Base-by-base conservation (phyloP, 2,329 filamentous ascomycete species). In the Phaeoacremonium minimum region DNA sequence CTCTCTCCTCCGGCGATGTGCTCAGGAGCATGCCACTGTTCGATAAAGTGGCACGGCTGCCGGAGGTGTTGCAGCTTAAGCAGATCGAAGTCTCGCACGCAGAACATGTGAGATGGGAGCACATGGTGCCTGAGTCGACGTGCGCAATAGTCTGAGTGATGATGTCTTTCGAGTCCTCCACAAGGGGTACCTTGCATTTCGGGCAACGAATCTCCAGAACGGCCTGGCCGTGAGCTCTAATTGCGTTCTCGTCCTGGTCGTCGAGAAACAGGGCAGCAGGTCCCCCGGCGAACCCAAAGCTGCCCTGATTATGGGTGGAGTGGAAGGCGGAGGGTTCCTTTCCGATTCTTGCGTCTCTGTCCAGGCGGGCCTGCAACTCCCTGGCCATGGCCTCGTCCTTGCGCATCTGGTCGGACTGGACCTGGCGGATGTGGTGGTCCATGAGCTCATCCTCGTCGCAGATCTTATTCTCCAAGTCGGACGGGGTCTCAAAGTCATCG, bases 31-130 rank as follows among this genome's bases (percentile, higher is more conserved):
- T n/a, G n/a, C n/a, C n/a, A n/a, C n/a, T n/a, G n/a, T n/a, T n/a
- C n/a, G n/a, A n/a, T n/a, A n/a, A n/a, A n/a, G n/a, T n/a, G n/a
- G n/a, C n/a, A n/a, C n/a, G n/a, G n/a, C n/a, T n/a, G n/a, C n/a
- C n/a, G n/a, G n/a, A n/a, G n/a, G n/a, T n/a, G 11, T 32, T 28
- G 31, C 48, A 49, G 7, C 40, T 38, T 4, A 46, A 16, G 26
- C 51, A 52, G 32, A 20, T 37, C 17, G 33, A 36, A 4, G 16
- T 14, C 4, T 33, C 33, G 37, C 51, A 54, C 4, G 32, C 40
- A 7, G 20, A 20, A 30, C 41, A 47, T 15, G 15, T 15, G 17
- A 41, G 35, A 19, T 33, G 33, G 3, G 42, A 15, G 19, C 36
- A 18, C 8, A 47, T 20, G 4, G 30, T 12, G 14, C 20, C 40